Conservation (phyloP, 371 early-diverging fungal genomes). For the Mycotypha africana region DNA sequence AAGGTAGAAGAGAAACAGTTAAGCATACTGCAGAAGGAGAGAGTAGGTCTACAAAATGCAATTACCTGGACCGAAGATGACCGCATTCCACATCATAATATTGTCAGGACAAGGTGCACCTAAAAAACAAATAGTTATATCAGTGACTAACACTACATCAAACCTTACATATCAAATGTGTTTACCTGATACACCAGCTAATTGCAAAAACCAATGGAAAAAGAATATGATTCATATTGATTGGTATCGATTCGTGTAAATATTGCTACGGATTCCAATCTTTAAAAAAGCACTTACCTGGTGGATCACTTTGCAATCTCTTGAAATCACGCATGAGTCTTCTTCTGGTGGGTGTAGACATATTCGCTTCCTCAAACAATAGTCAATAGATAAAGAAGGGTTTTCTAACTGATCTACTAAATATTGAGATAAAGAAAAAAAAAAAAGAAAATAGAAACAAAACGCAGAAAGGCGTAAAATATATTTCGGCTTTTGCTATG, state of each 20-base stretch:
- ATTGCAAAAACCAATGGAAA: background rate
- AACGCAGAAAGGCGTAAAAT: no score
- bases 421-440: no score
- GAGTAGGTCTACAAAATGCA: no score
- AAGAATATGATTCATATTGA: background rate
- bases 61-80: constrained; percentile 95
- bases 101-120: constrained; percentile 96
- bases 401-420: no score
- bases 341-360: constrained; percentile 87
- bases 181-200: constrained; percentile 48
- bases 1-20: no score
- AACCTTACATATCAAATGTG: background rate
- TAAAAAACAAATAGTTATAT: constrained; percentile 17
- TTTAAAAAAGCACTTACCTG: constrained; percentile 43
- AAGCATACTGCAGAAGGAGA: no score
- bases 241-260: no score
- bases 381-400: no score
- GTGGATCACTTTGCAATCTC: constrained; percentile 92
- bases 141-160: background rate
- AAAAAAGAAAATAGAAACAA: no score
- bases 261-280: no score
- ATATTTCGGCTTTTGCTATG: no score
- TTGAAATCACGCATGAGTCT: constrained; percentile 96
- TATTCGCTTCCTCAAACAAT: constrained; percentile 18
- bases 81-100: constrained; percentile 95